Conservation (phyloP, 2,329 filamentous ascomycete genomes). For the Stagonosporopsis chrysanthemi region DNA sequence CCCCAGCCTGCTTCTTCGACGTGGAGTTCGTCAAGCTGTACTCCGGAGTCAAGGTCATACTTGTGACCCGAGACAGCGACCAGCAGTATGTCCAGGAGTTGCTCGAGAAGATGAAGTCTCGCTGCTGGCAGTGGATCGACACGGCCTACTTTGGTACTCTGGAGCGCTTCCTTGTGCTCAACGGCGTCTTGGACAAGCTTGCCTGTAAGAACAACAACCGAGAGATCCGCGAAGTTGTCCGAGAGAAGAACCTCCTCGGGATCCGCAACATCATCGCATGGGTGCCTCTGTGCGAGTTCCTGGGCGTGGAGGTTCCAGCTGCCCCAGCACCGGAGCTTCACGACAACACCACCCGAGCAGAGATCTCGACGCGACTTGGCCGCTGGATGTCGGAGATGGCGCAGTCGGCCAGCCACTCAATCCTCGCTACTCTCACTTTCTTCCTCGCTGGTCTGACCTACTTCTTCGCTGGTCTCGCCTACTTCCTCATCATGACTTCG, state of each 20-base stretch:
- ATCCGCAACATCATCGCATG: conserved; percentile 36
- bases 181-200: not conserved
- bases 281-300: conserved; percentile 41
- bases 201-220: conserved; percentile 14
- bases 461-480: not conserved
- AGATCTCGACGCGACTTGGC: conserved; percentile 2
- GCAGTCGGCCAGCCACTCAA: not conserved
- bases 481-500: not conserved
- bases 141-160: conserved; percentile 8
- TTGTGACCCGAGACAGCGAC: conserved; percentile 16
- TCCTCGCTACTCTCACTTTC: not conserved
- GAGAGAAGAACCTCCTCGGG: conserved; percentile 37
- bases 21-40: conserved; percentile 28
- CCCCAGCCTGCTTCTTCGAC: conserved; percentile 21
- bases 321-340: conserved; percentile 30
- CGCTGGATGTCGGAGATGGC: not conserved
- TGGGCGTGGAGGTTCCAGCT: conserved; percentile 31
- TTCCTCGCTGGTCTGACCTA: no score
- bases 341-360: conserved; percentile 1
- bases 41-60: conserved; percentile 29
- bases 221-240: conserved; percentile 26
- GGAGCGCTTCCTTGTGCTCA: not conserved
- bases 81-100: not conserved
- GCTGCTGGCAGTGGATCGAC: conserved; percentile 9
- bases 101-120: not conserved